These are phyloP conservation scores for Malus hybrid DNA, from an alignment of 331 rosid species.

Conservation along the genomic window DNA sequence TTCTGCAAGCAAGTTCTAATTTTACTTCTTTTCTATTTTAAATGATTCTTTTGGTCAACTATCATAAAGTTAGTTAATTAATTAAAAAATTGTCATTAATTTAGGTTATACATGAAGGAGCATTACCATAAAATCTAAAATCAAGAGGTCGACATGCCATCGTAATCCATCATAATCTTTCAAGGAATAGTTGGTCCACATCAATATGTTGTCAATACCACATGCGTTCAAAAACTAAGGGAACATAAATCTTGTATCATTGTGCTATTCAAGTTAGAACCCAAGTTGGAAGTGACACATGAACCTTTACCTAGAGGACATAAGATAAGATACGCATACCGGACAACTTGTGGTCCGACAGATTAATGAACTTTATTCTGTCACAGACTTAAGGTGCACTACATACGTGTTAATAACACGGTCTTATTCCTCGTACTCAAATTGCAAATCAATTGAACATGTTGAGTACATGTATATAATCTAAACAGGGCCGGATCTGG, in stretches of 20 bases:
- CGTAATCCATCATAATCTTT: neutral
- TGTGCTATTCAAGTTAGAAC: too few species aligned
- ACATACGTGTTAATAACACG: too few species aligned
- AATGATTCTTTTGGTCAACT: neutral
- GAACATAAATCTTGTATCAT: neutral
- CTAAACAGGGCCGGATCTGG: too few species aligned
- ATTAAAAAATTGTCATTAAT: neutral
- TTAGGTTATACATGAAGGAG: neutral
- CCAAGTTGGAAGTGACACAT: conserved; percentile 5
- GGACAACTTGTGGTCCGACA: neutral
- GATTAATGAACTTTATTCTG: neutral
- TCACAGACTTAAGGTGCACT: neutral
- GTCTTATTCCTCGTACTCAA: too few species aligned
- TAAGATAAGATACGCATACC: neutral
- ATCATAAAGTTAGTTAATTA: too few species aligned
- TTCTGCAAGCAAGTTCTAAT: neutral
- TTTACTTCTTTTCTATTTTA: neutral
- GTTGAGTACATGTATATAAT: too few species aligned
- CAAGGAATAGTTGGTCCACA: neutral
- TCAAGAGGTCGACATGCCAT: neutral
- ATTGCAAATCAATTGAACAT: too few species aligned
- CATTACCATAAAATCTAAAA: neutral
- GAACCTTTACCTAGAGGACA: neutral
- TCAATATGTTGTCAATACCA: neutral
- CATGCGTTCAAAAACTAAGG: neutral